phyloP scores from a whole-genome alignment of 345 rosid genomes.

The Melaleuca quinquenervia region DNA sequence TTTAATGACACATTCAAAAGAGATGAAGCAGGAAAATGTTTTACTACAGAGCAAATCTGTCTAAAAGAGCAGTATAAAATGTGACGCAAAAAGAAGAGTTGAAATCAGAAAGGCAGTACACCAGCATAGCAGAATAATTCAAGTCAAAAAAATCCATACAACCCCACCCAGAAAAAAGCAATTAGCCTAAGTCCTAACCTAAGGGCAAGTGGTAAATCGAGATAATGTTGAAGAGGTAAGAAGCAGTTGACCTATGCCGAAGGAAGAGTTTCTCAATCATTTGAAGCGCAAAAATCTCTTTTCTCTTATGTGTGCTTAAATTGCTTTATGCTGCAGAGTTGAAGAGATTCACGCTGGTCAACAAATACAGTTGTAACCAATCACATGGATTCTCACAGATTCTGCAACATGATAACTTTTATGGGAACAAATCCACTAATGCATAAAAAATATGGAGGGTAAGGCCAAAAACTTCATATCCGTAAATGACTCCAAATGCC shows the following conservation, averaged over 20 bases:
- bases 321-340: neutral
- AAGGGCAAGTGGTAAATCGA: neutral
- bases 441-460: neutral
- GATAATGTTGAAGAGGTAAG: neutral
- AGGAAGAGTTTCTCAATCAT: neutral
- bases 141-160: neutral
- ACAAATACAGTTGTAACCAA: neutral
- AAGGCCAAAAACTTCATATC: neutral
- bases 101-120: neutral
- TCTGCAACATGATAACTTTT: neutral
- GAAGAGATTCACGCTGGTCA: neutral
- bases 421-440: neutral
- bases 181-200: neutral
- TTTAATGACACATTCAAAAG: neutral
- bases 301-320: neutral
- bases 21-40: neutral
- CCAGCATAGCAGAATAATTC: neutral
- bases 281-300: neutral
- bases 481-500: neutral
- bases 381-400: neutral
- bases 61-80: neutral
- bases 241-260: neutral
- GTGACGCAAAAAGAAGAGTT: neutral
- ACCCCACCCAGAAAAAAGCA: neutral
- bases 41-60: neutral